These are phyloP conservation scores for Alloteropsis semialata DNA, from an alignment of 176 grass and related monocot genomes.

Conservation along the genomic window DNA sequence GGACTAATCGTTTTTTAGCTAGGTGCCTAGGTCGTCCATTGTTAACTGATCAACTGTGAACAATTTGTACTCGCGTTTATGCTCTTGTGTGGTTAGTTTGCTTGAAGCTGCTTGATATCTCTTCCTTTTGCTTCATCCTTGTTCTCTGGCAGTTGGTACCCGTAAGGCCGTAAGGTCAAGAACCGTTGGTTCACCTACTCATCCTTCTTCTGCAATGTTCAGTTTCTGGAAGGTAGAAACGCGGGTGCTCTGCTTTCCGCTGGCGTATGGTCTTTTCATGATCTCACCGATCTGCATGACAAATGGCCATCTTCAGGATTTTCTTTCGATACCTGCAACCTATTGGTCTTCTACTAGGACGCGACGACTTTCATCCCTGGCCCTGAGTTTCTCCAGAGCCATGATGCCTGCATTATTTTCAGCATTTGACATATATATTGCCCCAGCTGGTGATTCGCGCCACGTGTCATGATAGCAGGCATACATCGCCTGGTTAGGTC, in stretches of 20 bases:
- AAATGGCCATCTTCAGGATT: background rate
- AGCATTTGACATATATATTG: background rate
- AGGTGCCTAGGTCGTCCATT: background rate
- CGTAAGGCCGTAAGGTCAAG: too few species aligned
- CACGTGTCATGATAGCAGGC: background rate
- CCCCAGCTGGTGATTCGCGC: background rate
- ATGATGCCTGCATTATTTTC: too few species aligned
- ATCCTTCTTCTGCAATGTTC: background rate
- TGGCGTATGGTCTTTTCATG: background rate
- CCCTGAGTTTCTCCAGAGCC: background rate
- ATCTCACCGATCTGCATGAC: too few species aligned
- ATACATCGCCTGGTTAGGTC: too few species aligned
- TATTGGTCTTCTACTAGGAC: too few species aligned
- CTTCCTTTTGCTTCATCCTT: background rate
- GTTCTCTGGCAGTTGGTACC: background rate
- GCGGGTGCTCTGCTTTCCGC: too few species aligned
- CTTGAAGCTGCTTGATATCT: background rate
- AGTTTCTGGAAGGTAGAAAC: background rate
- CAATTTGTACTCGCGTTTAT: background rate
- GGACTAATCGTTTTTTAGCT: background rate
- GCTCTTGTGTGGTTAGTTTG: background rate
- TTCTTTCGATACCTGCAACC: background rate
- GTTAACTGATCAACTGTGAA: background rate
- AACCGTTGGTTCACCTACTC: conserved; percentile 4
- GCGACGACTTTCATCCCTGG: background rate